These are phyloP conservation scores for Saturnispora mendoncae DNA, from an alignment of 805 yeast species.

Conservation along the genomic window DNA sequence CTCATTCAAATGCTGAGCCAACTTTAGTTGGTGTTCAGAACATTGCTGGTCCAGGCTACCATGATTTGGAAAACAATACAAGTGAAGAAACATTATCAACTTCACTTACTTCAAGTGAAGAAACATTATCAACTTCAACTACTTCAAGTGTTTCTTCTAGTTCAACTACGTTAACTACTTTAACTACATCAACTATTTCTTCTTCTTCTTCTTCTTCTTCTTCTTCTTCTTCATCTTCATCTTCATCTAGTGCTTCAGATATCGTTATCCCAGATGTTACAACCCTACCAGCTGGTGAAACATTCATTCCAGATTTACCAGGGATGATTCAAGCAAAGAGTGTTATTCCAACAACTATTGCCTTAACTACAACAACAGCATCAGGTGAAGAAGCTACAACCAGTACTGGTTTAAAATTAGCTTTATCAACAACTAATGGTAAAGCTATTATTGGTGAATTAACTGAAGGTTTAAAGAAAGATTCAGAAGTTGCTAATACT, in stretches of 20 bases:
- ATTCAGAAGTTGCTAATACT: constrained; percentile 11
- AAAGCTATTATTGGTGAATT: constrained; percentile 8
- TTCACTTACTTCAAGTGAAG: constrained; percentile 5
- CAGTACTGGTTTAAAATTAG: constrained; percentile 12
- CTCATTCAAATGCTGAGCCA: constrained; percentile 34
- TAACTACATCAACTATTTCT: background rate
- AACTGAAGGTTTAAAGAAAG: constrained; percentile 13
- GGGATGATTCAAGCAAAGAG: background rate
- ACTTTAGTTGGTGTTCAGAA: constrained; percentile 11
- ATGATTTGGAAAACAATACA: background rate
- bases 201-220: constrained; percentile 1
- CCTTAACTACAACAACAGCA: constrained; percentile 15
- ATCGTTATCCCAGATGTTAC: constrained; percentile 3
- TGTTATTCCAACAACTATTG: constrained; percentile 13
- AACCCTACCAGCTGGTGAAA: constrained; percentile 13
- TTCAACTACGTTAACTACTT: too few species aligned
- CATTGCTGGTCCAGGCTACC: constrained; percentile 1
- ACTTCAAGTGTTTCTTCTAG: too few species aligned
- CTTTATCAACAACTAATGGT: constrained; percentile 9
- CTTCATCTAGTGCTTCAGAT: background rate
- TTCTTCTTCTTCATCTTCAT: background rate
- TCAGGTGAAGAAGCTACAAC: constrained; percentile 11
- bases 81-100: constrained; percentile 9
- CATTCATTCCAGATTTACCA: constrained; percentile 9
- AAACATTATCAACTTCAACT: constrained; percentile 6